phyloP scores from a whole-genome alignment of 768 basidiomycete genomes.

The Filobasidium floriforme region DNA sequence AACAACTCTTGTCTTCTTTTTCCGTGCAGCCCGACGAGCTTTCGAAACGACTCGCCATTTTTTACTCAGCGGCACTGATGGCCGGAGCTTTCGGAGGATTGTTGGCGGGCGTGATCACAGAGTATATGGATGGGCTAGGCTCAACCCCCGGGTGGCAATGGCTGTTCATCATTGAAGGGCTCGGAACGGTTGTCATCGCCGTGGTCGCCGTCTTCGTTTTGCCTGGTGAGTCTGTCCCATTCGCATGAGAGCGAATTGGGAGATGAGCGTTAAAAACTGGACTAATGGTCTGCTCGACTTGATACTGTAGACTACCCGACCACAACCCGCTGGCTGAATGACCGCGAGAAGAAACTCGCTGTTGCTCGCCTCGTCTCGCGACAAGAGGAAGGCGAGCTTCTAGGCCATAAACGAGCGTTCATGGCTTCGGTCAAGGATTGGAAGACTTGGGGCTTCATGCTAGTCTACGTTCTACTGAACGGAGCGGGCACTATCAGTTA shows the following conservation, averaged over 20 bases:
- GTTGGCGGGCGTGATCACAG: slow-evolving; percentile 43
- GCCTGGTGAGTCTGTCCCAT: slow-evolving; percentile 31
- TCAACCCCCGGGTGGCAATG: slow-evolving; percentile 39
- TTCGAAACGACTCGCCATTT: slow-evolving; percentile 41
- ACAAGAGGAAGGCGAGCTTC: slow-evolving; percentile 24
- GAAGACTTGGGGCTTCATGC: slow-evolving; percentile 34
- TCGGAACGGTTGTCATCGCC: slow-evolving; percentile 33
- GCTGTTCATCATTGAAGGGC: slow-evolving; percentile 44
- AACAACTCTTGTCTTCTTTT: no score
- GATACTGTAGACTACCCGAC: slow-evolving; percentile 41
- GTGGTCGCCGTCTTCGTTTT: slow-evolving; percentile 39
- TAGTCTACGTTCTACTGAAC: background rate
- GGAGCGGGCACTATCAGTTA: slow-evolving; percentile 35
- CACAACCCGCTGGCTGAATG: slow-evolving; percentile 36
- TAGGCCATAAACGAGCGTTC: slow-evolving; percentile 36
- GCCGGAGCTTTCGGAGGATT: slow-evolving; percentile 44
- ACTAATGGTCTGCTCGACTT: no score
- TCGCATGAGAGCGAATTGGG: no score
- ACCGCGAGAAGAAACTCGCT: slow-evolving; percentile 32
- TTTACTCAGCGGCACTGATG: slow-evolving; percentile 42
- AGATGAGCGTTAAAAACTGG: no score
- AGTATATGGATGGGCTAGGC: slow-evolving; percentile 34
- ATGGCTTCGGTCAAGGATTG: slow-evolving; percentile 37
- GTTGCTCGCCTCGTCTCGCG: slow-evolving; percentile 25
- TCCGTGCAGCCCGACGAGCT: slow-evolving; percentile 40